Evolutionary conservation across 495 filamentous ascomycete species (phyloP).

Genomic region (Lasiosphaeris hirsuta): DNA sequence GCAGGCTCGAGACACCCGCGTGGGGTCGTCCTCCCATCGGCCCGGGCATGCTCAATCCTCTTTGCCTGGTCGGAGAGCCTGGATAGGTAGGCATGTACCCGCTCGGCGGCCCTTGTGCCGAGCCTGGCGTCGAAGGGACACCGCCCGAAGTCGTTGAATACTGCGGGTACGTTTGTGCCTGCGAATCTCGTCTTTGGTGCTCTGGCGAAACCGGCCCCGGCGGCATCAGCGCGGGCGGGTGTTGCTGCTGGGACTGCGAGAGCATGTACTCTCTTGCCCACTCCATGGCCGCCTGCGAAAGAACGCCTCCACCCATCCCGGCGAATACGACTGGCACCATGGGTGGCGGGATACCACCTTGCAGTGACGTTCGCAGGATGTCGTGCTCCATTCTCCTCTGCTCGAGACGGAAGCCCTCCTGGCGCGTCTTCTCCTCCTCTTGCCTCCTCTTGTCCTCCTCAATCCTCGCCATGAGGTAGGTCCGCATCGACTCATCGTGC

Average conservation of each 20-base stretch:
- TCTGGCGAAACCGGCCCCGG: constrained; percentile 45
- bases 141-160: constrained; percentile 39
- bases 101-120: constrained; percentile 36
- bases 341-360: constrained; percentile 76
- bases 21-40: constrained; percentile 18
- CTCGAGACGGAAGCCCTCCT: constrained; percentile 73
- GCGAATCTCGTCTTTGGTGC: constrained; percentile 43
- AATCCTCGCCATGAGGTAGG: constrained; percentile 75
- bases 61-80: constrained; percentile 40
- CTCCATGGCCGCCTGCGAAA: constrained; percentile 57
- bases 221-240: constrained; percentile 51
- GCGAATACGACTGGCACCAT: constrained; percentile 89
- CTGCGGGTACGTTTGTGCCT: constrained; percentile 37
- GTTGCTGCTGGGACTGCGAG: constrained; percentile 44
- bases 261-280: constrained; percentile 70
- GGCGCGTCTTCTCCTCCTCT: constrained; percentile 84
- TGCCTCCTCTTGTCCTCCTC: constrained; percentile 87
- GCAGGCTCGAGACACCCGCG: constrained; percentile 24
- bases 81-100: constrained; percentile 33
- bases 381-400: constrained; percentile 75
- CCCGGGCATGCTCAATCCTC: constrained; percentile 41
- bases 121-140: constrained; percentile 45
- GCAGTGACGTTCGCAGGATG: constrained; percentile 77
- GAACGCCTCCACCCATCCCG: constrained; percentile 67
- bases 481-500: constrained; percentile 78